These are phyloP conservation scores for Phytophthora syringae DNA, from an alignment of 352 stramenopile genomes.

Conservation along the genomic window DNA sequence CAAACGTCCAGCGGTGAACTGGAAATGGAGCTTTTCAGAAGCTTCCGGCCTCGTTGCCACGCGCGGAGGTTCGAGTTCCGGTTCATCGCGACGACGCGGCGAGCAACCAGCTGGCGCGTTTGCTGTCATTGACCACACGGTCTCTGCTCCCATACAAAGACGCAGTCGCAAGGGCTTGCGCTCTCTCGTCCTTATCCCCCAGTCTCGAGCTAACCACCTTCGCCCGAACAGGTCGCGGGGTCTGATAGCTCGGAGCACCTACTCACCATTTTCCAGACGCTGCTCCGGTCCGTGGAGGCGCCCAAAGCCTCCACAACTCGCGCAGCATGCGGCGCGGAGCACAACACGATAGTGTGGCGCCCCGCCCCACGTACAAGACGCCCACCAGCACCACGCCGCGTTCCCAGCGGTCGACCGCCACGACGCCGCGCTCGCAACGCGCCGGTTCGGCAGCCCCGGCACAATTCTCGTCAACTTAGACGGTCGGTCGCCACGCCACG, in stretches of 20 bases:
- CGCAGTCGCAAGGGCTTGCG: conserved; percentile 10
- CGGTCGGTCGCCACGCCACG: conserved; percentile 27
- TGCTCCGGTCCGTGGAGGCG: conserved; percentile 22
- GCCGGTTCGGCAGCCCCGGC: conserved; percentile 32
- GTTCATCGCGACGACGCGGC: conserved; percentile 13
- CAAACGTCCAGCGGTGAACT: conserved; percentile 15
- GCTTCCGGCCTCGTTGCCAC: no score
- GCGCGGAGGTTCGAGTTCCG: conserved; percentile 26
- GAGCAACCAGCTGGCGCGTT: conserved; percentile 21
- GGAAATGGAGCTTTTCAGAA: no score
- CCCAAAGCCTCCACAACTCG: conserved; percentile 24
- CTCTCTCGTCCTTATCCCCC: conserved; percentile 33
- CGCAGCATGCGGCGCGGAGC: conserved; percentile 42
- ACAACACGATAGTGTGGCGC: conserved; percentile 26
- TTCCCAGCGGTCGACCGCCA: conserved; percentile 8
- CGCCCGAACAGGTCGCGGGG: background rate
- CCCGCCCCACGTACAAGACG: conserved; percentile 40
- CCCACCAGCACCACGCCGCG: conserved; percentile 33
- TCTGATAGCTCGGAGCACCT: no score
- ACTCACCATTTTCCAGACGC: conserved; percentile 30
- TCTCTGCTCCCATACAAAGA: conserved; percentile 27
- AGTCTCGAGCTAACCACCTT: conserved; percentile 13
- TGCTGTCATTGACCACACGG: conserved; percentile 18
- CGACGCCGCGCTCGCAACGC: conserved; percentile 31
- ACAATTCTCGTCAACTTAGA: conserved; percentile 81